phyloP scores from a whole-genome alignment of 768 basidiomycete species.

The Podaxis sp. region DNA sequence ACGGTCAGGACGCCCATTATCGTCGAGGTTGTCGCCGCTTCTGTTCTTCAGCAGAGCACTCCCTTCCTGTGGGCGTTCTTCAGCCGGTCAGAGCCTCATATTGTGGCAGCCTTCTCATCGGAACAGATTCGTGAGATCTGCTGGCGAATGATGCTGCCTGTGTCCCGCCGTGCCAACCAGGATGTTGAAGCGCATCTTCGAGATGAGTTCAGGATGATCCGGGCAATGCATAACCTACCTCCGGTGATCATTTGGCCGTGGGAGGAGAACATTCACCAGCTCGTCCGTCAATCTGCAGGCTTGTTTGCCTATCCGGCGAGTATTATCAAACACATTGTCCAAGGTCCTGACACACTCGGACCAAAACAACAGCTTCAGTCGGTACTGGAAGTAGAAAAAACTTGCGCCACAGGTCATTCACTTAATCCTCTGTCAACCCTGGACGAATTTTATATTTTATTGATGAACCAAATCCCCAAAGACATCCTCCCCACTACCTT shows the following conservation, averaged over 20 bases:
- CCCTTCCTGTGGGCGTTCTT: constrained; percentile 21
- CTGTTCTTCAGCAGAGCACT: not conserved
- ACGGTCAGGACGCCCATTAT: constrained; percentile 8
- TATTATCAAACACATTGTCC: constrained; percentile 18
- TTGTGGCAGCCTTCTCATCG: constrained; percentile 11
- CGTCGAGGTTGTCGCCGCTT: constrained; percentile 2
- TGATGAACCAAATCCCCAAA: not conserved
- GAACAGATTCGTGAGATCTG: not conserved
- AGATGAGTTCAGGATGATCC: constrained; percentile 6
- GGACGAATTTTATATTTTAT: not conserved
- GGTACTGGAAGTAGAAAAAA: not conserved
- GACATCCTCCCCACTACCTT: not conserved
- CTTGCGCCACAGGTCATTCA: not conserved
- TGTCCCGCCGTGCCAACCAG: constrained; percentile 7
- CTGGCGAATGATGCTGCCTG: constrained; percentile 1
- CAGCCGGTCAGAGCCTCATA: constrained; percentile 22
- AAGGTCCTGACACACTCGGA: not conserved
- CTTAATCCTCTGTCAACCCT: not conserved
- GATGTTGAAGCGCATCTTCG: constrained; percentile 16
- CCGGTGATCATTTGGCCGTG: constrained; percentile 17
- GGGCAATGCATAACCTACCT: not conserved
- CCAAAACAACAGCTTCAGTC: not conserved
- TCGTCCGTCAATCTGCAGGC: constrained; percentile 2
- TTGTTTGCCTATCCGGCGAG: constrained; percentile 24
- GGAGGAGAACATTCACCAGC: not conserved